Evolutionary conservation across 768 basidiomycete species (phyloP), one percentile per base, ranked within the genome.

Genomic region (Strobilomyces confusus): DNA sequence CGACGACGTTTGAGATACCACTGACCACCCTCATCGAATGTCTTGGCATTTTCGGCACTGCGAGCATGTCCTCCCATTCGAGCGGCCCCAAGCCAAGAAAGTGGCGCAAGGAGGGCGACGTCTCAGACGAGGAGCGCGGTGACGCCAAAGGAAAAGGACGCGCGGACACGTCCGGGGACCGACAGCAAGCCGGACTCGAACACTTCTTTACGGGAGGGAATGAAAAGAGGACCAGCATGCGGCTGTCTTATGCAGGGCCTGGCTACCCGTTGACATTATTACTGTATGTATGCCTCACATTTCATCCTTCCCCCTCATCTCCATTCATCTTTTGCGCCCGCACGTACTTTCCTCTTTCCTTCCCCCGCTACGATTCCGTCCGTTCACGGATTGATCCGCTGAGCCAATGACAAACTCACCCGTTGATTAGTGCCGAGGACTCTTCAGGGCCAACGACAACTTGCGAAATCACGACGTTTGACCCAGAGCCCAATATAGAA

Each of bases 11-110:
- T 62, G 92, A 95, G 68, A 79, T 99, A 51, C 87, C 88, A 3
- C 80, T 99, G 36, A 80, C 83, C 65, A 86, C 85, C 4, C 72
- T 98, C 47, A 80, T 97, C 55, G 93, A 97, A 58, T 94, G 91
- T 62, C 76, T 99, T 30, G 95, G 95, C 62, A 86, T 98, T 51
- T 98, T 95, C 62, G 95, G 95, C 26, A 89, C 92, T 12, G 90
- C 88, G 30, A 63, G 67, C 33, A 63, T 72, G 14, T 64, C 72
- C 14, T 64, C 62, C 49, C 57, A 59, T 58, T 54, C 65, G n/a
- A 61, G 49, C 44, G 62, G 58, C 9, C 60, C 61, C 20, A 77
- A 76, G 57, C 74, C 71, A 58, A 81, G 75, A 63, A 75, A 72
- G 51, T 82, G 80, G 78, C 75, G 72, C 50, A 72, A 69, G 48